Base-by-base conservation (phyloP, 345 rosid genomes). In the Rubroshorea leprosula region DNA sequence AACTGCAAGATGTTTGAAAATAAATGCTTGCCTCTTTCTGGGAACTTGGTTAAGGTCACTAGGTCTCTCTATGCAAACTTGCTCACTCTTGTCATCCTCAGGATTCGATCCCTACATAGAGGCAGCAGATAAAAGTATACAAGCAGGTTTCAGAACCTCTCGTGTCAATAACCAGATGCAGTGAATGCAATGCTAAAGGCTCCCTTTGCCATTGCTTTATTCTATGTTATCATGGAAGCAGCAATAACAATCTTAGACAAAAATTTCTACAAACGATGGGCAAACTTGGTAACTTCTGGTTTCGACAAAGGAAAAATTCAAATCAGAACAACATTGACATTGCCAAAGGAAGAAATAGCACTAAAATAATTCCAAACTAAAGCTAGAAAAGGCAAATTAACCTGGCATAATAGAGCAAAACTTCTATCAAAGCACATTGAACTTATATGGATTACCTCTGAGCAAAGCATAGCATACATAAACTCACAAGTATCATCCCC, bases 1-100 rank as follows among this genome's bases (percentile, higher is more conserved):
- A 26, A 58, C 14, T 0, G 44, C 20, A 44, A 44, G 35, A 54
- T 45, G 62, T 56, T 62, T 20, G 57, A 25, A 62, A 20, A 9
- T 50, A 47, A 2, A 6, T 45, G 65, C 83, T 80, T 70, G 60
- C 90, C 86, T 80, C 48, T 52, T 75, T 60, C 63, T 68, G 20
- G 67, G 64, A 68, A 72, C 66, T 64, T 69, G 76, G 64, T 58
- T 56, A 6, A 51, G 60, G 54, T 74, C 71, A 48, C 73, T 69
- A 6, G 58, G 56, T 48, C 67, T 61, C 53, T 68, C 78, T 60
- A 69, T 72, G 44, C 24, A 23, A 54, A 43, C 59, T 58, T 74
- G 78, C 63, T 70, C 72, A 29, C 11, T 51, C 14, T 53, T 64
- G 27, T 64, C 55, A 45, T 49, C 61, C 20, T 55, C 73, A 35